These are phyloP conservation scores for Allantophomopsis lycopodina DNA, from an alignment of 2,329 filamentous ascomycete species.

Conservation along the genomic window DNA sequence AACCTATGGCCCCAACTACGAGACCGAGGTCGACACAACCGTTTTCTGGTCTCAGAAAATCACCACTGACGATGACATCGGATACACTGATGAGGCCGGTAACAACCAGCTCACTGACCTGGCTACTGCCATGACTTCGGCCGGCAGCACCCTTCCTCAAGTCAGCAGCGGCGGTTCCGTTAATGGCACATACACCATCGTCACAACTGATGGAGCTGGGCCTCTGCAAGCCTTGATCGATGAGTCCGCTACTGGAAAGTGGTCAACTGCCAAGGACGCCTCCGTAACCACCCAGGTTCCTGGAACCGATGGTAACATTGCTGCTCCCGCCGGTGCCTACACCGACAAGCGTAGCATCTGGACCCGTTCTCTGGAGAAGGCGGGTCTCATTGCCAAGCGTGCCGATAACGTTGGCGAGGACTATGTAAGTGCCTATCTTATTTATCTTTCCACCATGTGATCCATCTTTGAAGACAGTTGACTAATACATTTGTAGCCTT, in stretches of 20 bases:
- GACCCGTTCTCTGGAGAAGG: slow-evolving; percentile 2
- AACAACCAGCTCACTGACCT: slow-evolving; percentile 21
- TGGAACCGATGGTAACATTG: slow-evolving; percentile 21
- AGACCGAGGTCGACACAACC: slow-evolving; percentile 3
- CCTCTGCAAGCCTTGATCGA: slow-evolving; percentile 21
- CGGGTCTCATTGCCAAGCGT: slow-evolving; percentile 4
- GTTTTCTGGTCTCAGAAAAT: slow-evolving; percentile 1
- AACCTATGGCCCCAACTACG: neutral
- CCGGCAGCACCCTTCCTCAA: slow-evolving; percentile 24
- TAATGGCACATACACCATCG: slow-evolving; percentile 23
- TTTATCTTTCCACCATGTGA: no score
- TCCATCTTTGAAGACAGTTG: neutral
- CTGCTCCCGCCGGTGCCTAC: slow-evolving; percentile 2
- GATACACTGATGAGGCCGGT: slow-evolving; percentile 21
- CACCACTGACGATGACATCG: slow-evolving; percentile 20
- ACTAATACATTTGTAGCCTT: slow-evolving; percentile 7
- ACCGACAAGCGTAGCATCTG: slow-evolving; percentile 6
- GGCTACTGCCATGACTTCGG: slow-evolving; percentile 19
- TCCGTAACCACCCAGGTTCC: slow-evolving; percentile 20
- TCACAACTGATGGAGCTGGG: slow-evolving; percentile 27
- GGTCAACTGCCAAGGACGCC: slow-evolving; percentile 17
- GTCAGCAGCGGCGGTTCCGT: slow-evolving; percentile 21
- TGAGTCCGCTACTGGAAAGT: slow-evolving; percentile 21
- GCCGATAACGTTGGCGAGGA: slow-evolving; percentile 7
- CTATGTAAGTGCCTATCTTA: slow-evolving; percentile 7